Percentiles rank a stretch among this genome's conserved stretches.
Evolutionary conservation across 164 flowering plant genomes (phyloP).

Genomic region (Piper betle): DNA sequence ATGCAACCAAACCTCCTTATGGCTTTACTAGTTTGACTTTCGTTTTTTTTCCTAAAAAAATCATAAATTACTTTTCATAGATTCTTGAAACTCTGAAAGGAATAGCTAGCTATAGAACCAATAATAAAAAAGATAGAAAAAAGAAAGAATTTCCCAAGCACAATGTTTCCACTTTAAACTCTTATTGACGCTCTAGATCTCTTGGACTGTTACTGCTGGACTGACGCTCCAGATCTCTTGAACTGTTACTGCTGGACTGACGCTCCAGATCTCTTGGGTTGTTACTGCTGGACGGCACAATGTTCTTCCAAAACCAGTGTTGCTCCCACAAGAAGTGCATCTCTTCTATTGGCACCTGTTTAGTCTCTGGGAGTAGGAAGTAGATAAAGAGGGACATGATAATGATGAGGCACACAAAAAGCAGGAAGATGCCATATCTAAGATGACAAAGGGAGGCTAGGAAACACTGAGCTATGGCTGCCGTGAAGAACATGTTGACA

Average conservation of each 20-base stretch:
- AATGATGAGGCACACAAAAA: constrained; percentile 51
- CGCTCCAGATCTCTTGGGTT: not conserved
- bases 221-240: no score
- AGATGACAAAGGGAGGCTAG: constrained; percentile 73
- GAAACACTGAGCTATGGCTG: constrained; percentile 69
- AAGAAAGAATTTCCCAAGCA: no score
- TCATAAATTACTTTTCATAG: no score
- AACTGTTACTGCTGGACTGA: not conserved
- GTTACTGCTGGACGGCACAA: constrained; percentile 5
- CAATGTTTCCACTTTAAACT: no score
- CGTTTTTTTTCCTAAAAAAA: no score
- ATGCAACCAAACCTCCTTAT: no score
- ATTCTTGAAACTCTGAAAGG: no score
- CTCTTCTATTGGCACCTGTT: constrained; percentile 89
- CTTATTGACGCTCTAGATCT: no score
- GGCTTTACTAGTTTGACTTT: no score
- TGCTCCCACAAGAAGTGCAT: constrained; percentile 4
- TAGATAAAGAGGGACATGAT: constrained; percentile 57
- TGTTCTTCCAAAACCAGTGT: constrained; percentile 70
- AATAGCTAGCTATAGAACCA: no score
- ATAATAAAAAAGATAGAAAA: no score
- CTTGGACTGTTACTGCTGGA: not conserved
- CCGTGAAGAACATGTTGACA: constrained; percentile 76
- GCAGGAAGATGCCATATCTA: constrained; percentile 59
- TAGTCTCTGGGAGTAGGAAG: constrained; percentile 85